phyloP scores from a whole-genome alignment of 2,329 filamentous ascomycete species.

The Cladosporium oxysporum region DNA sequence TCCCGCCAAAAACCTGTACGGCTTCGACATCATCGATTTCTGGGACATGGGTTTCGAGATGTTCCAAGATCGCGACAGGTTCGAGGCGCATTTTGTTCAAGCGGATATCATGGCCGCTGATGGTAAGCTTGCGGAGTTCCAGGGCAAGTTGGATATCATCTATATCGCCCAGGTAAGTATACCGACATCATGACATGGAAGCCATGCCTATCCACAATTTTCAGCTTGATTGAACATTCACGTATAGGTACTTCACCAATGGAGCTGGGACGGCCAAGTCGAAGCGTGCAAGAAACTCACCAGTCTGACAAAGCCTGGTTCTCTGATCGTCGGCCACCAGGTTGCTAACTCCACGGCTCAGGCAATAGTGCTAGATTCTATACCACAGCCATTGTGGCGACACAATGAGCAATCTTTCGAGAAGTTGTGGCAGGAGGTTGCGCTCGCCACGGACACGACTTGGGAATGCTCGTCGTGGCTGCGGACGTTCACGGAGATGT shows the following conservation, averaged over 20 bases:
- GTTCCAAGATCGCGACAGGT: constrained; percentile 37
- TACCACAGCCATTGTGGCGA: constrained; percentile 29
- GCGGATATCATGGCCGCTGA: constrained; percentile 18
- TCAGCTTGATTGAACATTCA: too few relatives aligned
- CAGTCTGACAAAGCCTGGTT: constrained; percentile 36
- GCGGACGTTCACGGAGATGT: constrained; percentile 18
- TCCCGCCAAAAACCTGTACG: constrained; percentile 33
- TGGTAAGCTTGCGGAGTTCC: constrained; percentile 36
- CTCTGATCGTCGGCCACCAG: constrained; percentile 42
- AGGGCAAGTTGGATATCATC: constrained; percentile 43
- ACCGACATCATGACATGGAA: background rate
- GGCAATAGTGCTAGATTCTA: constrained; percentile 17
- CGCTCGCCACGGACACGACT: constrained; percentile 38
- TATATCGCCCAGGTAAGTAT: constrained; percentile 35
- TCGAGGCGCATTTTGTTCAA: constrained; percentile 37
- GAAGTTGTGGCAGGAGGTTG: constrained; percentile 41
- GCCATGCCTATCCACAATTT: too few relatives aligned
- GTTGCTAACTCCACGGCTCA: constrained; percentile 37
- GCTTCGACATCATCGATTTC: constrained; percentile 36
- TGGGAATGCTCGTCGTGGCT: constrained; percentile 32
- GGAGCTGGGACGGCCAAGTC: constrained; percentile 42
- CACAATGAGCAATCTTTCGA: constrained; percentile 40
- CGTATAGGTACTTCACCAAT: constrained; percentile 43
- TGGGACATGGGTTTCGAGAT: constrained; percentile 39
- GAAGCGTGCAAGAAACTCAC: constrained; percentile 37